Evolutionary conservation across 208 protist species (phyloP), one percentile per base, ranked within the genome.

Genomic region (Herpetomonas samuelpessoai): DNA sequence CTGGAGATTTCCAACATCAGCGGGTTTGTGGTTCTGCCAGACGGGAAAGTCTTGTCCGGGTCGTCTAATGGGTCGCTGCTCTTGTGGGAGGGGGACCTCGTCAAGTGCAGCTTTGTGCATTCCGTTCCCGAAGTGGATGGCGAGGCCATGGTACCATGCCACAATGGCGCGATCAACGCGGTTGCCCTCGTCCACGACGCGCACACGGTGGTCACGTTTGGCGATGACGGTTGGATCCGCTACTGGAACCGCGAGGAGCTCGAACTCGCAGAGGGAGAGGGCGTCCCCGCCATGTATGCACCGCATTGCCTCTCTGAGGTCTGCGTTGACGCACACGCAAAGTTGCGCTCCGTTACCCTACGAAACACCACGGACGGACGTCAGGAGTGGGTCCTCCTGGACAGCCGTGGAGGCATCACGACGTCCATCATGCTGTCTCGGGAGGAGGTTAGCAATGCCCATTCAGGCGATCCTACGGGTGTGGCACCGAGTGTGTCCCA

Each of bases 1-100:
- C 85, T 98, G 38, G 97, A 99, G 57, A 97, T 99, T 21, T 94
- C 93, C 25, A 96, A 99, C 73, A 86, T 99, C 24, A 72, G 81
- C 4, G 93, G 84, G 2, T 99, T 96, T 64, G 90, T 70, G 51
- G 82, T 98, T 61, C 71, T 99, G 12, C 74, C 94, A 0, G 92
- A 98, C 63, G 95, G 93, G 46, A 98, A 98, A 68, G 93, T 98
- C 24, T 57, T 99, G 6, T 97, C 84, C 7, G 98, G 98, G 24
- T 92, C 95, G 6, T 97, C 99, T 67, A 65, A 47, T 51, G 98
- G 98, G 6, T 86, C 83, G 53, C 70, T 99, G 24, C 71, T 99
- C 16, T 62, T 99, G 48, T 99, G 98, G 98, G 97, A 99, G 48
- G 98, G 90, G 31, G 92, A 97, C 52, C 79, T 98, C 10, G 95